Conservation (phyloP, 257 asterid species). For the Plectranthus barbatus region DNA sequence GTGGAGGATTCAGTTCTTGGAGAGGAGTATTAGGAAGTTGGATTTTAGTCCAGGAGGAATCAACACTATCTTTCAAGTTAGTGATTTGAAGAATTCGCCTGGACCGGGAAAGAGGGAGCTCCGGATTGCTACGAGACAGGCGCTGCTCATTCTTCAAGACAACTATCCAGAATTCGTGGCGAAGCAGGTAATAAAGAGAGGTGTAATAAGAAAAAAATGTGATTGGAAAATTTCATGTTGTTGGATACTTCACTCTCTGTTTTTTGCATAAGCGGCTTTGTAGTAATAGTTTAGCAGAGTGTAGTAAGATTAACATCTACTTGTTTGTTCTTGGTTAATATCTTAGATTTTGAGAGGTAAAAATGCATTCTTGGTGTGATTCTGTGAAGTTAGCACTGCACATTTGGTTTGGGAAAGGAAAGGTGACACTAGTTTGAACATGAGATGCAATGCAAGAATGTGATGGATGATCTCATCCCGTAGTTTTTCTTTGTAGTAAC, state of each 20-base stretch:
- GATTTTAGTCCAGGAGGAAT: constrained; percentile 78
- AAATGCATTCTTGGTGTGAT: not conserved
- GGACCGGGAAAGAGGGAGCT: constrained; percentile 76
- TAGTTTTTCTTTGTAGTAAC: not conserved
- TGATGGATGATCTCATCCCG: not conserved
- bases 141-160: constrained; percentile 82
- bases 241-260: not conserved
- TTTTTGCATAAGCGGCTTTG: too few species aligned
- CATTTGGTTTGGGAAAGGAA: not conserved
- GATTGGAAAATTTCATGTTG: not conserved
- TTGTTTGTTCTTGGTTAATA: not conserved
- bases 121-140: constrained; percentile 71
- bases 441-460: not conserved
- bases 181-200: constrained; percentile 55
- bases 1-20: constrained; percentile 75
- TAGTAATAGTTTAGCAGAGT: too few species aligned
- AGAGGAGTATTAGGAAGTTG: constrained; percentile 56
- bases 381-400: not conserved
- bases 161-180: constrained; percentile 91
- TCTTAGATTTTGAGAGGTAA: not conserved
- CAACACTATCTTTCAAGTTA: constrained; percentile 65
- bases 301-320: too few species aligned
- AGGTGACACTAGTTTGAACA: constrained; percentile 58
- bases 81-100: constrained; percentile 86
- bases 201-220: not conserved